A percentile compares a stretch with the other conserved stretches of the same genome.
phyloP scores from a whole-genome alignment of 768 basidiomycete genomes.

The Butyriboletus loyo region DNA sequence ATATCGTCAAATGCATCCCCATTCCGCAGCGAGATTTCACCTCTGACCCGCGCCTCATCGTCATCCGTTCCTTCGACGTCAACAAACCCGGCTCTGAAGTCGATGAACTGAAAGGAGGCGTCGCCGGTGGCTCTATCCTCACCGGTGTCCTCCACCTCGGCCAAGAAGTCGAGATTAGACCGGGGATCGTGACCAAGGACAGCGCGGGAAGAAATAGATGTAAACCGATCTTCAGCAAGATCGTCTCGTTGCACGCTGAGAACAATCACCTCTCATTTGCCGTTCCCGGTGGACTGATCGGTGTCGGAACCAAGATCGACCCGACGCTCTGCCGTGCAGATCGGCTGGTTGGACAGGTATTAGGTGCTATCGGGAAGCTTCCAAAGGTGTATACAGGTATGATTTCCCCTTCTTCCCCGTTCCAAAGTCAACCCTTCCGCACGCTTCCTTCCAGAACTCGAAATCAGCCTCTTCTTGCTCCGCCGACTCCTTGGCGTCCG shows the following conservation, averaged over 20 bases:
- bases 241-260: slow-evolving; percentile 92
- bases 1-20: slow-evolving; percentile 95
- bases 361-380: slow-evolving; percentile 91
- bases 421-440: too few relatives aligned
- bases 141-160: slow-evolving; percentile 88
- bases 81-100: slow-evolving; percentile 99
- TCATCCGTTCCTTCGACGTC: slow-evolving; percentile 99
- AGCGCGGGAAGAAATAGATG: slow-evolving; percentile 85
- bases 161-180: slow-evolving; percentile 93
- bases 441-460: slow-evolving; percentile 57
- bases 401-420: background rate
- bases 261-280: slow-evolving; percentile 92
- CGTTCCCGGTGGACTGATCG: slow-evolving; percentile 96
- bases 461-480: slow-evolving; percentile 91
- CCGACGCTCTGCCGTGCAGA: slow-evolving; percentile 97
- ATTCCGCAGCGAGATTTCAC: slow-evolving; percentile 92
- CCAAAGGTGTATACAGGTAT: slow-evolving; percentile 89
- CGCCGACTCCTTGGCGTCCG: slow-evolving; percentile 96
- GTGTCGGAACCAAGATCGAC: slow-evolving; percentile 96
- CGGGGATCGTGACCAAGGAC: slow-evolving; percentile 96
- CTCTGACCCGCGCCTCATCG: slow-evolving; percentile 89
- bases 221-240: slow-evolving; percentile 88
- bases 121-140: slow-evolving; percentile 95
- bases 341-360: slow-evolving; percentile 92
- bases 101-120: slow-evolving; percentile 95